Percentiles rank a stretch among this genome's conserved stretches.
These are phyloP conservation scores for Plasmodium knowlesi DNA, from an alignment of 169 alveolate species.

Conservation along the genomic window DNA sequence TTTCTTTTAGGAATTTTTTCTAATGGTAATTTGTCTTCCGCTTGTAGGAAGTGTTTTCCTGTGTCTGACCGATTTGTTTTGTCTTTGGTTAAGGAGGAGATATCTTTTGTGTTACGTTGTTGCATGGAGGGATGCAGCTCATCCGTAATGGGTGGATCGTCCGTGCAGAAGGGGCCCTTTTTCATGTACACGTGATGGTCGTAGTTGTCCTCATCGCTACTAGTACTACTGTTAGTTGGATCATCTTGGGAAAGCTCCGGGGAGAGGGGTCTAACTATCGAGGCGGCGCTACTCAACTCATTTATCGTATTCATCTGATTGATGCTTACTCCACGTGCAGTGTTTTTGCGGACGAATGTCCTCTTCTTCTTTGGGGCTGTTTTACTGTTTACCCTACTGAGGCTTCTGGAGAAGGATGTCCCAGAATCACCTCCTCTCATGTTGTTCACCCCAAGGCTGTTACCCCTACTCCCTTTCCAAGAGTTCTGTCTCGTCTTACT, in stretches of 20 bases:
- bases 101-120: not conserved
- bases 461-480: not conserved
- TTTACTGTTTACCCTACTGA: not conserved
- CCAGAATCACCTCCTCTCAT: not conserved
- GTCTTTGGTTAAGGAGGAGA: not conserved
- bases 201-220: not conserved
- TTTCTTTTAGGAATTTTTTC: slow-evolving; percentile 17
- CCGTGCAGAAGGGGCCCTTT: not conserved
- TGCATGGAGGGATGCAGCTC: not conserved
- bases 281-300: too few species aligned
- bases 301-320: not conserved
- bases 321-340: not conserved
- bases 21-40: slow-evolving; percentile 29
- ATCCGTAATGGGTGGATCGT: not conserved
- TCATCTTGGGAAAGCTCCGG: too few species aligned
- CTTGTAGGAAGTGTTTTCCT: not conserved
- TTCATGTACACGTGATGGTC: not conserved
- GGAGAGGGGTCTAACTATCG: too few species aligned
- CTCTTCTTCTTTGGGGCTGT: not conserved
- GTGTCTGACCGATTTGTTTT: not conserved
- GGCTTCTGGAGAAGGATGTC: not conserved
- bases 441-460: not conserved
- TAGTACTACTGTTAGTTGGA: not conserved
- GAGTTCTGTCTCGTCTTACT: not conserved
- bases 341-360: not conserved